Evolutionary conservation across 306 rosid genomes (phyloP).

Genomic region (Gillenia trifoliata): DNA sequence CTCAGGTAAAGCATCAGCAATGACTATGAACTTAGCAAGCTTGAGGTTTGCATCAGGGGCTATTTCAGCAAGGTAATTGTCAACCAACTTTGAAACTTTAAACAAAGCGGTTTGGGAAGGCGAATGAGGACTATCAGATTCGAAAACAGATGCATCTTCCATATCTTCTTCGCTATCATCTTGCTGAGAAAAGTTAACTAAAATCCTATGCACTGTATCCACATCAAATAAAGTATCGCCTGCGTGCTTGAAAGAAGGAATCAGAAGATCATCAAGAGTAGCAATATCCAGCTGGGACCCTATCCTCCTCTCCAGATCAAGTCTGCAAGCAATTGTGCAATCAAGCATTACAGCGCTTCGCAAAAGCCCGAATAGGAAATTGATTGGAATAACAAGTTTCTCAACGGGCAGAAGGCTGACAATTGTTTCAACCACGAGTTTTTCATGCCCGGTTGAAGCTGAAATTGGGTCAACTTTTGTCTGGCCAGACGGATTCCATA

Average conservation of each 20-base stretch:
- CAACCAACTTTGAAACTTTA: conserved; percentile 81
- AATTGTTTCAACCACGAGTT: conserved; percentile 76
- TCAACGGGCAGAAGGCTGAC: conserved; percentile 88
- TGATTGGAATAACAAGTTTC: conserved; percentile 80
- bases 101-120: conserved; percentile 82
- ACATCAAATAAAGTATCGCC: conserved; percentile 94
- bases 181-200: conserved; percentile 84
- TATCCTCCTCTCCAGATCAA: conserved; percentile 90
- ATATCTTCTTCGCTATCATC: conserved; percentile 94
- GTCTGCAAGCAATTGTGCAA: conserved; percentile 65
- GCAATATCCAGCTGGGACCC: conserved; percentile 91
- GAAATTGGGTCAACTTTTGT: conserved; percentile 51
- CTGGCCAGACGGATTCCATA: conserved; percentile 78
- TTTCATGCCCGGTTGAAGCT: conserved; percentile 62
- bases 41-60: conserved; percentile 97
- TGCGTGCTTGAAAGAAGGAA: conserved; percentile 83
- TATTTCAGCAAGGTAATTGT: conserved; percentile 93
- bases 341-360: conserved; percentile 91
- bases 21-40: conserved; percentile 76
- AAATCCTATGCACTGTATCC: conserved; percentile 92
- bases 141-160: conserved; percentile 82
- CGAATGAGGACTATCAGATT: conserved; percentile 77
- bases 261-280: conserved; percentile 89
- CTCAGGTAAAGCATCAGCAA: conserved; percentile 84
- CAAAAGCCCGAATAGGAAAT: conserved; percentile 82